phyloP scores from a whole-genome alignment of 129 eudicot genomes.

The Escallonia rubra region DNA sequence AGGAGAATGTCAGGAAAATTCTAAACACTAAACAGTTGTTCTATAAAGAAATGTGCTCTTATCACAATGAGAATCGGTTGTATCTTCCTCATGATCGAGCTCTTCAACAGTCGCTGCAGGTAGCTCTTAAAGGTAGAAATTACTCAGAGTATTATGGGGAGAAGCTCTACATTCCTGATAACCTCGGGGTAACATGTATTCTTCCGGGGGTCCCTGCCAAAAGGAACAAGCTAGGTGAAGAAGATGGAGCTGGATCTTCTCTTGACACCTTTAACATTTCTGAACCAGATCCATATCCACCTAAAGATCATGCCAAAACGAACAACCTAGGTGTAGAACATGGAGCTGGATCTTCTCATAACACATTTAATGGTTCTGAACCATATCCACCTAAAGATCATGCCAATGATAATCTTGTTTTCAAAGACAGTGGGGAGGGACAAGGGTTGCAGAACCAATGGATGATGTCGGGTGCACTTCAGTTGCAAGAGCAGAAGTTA shows the following conservation, averaged over 20 bases:
- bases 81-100: constrained; percentile 15
- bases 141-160: background rate
- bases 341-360: no score
- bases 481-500: constrained; percentile 8
- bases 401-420: no score
- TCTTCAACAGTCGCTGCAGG: constrained; percentile 1
- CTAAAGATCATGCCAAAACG: background rate
- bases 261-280: background rate
- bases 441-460: background rate
- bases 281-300: background rate
- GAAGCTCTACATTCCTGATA: background rate
- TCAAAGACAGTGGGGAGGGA: no score
- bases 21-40: background rate
- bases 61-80: background rate
- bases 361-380: no score
- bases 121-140: constrained; percentile 11
- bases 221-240: background rate
- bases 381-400: no score
- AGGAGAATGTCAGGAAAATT: background rate
- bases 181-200: background rate
- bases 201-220: background rate
- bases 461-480: background rate
- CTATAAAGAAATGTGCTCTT: constrained; percentile 3
- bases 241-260: background rate
- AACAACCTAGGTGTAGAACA: no score